phyloP scores from a whole-genome alignment of 2,329 filamentous ascomycete species.

The Neurospora sp. region DNA sequence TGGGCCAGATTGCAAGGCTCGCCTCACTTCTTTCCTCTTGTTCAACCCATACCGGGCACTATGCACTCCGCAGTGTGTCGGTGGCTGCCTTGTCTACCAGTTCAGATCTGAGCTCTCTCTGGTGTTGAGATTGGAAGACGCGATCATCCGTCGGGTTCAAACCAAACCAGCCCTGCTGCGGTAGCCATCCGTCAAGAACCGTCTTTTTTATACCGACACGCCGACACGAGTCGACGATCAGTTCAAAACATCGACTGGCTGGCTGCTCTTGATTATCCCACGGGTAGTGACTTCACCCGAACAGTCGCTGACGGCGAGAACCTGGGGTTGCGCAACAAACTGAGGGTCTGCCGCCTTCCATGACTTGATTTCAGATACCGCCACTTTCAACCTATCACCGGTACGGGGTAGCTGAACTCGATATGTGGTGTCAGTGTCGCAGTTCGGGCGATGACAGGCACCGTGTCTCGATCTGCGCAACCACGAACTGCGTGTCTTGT shows the following conservation, averaged over 20 bases:
- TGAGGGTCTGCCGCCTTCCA: background rate
- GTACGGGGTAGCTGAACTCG: background rate
- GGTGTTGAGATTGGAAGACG: background rate
- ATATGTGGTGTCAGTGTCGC: constrained; percentile 10
- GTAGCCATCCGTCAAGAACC: background rate
- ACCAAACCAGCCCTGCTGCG: background rate
- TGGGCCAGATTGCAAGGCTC: background rate
- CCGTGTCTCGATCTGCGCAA: constrained; percentile 15
- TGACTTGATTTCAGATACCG: background rate
- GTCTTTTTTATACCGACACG: background rate
- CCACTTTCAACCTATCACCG: background rate
- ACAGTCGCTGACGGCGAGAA: background rate
- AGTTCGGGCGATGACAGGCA: constrained; percentile 16
- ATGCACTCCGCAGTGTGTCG: background rate
- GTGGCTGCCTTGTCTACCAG: background rate
- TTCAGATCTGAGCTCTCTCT: background rate
- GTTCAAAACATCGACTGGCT: background rate
- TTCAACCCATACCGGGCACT: background rate
- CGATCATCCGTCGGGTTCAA: background rate
- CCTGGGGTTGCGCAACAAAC: background rate
- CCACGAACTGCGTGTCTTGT: constrained; percentile 7
- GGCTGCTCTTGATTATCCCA: background rate
- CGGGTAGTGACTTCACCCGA: background rate
- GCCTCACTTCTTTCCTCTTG: background rate
- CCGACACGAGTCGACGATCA: background rate